These are phyloP conservation scores for Coix lacrymajobi DNA, from an alignment of 176 grass and related monocot species.

Conservation along the genomic window DNA sequence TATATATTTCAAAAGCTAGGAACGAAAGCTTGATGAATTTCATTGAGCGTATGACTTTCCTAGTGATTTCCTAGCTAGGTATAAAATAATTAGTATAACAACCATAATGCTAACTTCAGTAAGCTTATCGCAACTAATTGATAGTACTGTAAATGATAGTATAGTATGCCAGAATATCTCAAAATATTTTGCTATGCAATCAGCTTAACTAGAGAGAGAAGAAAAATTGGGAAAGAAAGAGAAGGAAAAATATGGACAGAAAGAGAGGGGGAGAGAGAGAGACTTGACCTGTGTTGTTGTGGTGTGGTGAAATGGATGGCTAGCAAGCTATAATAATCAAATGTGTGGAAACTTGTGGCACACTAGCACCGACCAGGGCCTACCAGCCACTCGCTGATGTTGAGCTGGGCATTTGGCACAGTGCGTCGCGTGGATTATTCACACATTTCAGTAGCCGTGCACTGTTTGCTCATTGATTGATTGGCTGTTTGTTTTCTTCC, in stretches of 20 bases:
- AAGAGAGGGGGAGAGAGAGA: not conserved
- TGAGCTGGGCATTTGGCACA: constrained; percentile 26
- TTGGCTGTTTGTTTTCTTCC: constrained; percentile 16
- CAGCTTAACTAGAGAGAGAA: not conserved
- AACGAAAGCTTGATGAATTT: not conserved
- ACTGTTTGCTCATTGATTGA: constrained; percentile 8
- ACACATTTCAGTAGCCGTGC: not conserved
- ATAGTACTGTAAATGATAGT: not conserved
- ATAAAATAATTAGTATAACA: not conserved
- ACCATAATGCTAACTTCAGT: not conserved
- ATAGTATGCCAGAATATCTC: not conserved
- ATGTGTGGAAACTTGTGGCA: constrained; percentile 32
- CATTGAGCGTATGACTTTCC: not conserved
- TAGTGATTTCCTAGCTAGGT: constrained; percentile 2
- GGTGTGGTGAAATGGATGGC: not conserved
- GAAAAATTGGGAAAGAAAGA: not conserved
- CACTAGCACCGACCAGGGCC: constrained; percentile 29
- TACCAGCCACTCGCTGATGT: constrained; percentile 23
- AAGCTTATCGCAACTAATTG: not conserved
- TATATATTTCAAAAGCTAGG: not conserved
- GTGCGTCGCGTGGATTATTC: constrained; percentile 9
- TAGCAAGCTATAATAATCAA: not conserved
- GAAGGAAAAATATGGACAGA: not conserved
- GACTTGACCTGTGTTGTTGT: not conserved
- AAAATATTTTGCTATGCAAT: not conserved